Evolutionary conservation across 2,329 filamentous ascomycete species (phyloP).

Genomic region (Xylaria sp.): DNA sequence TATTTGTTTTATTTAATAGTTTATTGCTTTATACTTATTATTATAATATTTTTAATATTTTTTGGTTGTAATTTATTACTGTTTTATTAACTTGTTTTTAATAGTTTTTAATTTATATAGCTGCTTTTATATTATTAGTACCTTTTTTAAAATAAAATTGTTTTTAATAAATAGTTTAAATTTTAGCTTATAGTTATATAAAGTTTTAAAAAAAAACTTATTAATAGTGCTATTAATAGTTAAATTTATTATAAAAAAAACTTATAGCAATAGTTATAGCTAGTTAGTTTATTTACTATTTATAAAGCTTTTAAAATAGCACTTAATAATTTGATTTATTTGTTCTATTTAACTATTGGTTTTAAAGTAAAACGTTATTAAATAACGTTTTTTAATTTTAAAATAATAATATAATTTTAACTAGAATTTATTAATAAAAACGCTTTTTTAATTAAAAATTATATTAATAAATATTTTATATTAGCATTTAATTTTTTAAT

Average conservation of each 20-base stretch:
- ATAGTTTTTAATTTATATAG: not conserved
- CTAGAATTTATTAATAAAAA: not conserved
- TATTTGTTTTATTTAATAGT: not conserved
- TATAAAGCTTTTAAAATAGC: not conserved
- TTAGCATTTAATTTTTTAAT: not conserved
- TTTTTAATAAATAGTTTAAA: not conserved
- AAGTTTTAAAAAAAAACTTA: not conserved
- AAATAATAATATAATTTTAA: not conserved
- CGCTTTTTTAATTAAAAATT: not conserved
- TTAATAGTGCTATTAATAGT: not conserved
- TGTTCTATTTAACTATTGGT: not conserved
- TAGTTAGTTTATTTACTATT: not conserved
- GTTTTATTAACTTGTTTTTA: not conserved
- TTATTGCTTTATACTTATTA: not conserved
- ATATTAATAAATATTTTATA: not conserved
- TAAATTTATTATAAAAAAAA: not conserved
- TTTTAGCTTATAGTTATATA: slow-evolving; percentile 45
- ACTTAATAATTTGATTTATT: not conserved
- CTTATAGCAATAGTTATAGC: not conserved
- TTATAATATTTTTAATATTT: not conserved
- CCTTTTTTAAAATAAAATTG: not conserved
- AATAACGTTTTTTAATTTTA: not conserved
- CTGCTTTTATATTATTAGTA: not conserved
- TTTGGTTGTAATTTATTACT: not conserved
- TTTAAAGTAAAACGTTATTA: not conserved